Evolutionary conservation across 129 eudicot genomes (phyloP), one percentile per base, ranked within the genome.

Genomic region (Flaveria robusta): DNA sequence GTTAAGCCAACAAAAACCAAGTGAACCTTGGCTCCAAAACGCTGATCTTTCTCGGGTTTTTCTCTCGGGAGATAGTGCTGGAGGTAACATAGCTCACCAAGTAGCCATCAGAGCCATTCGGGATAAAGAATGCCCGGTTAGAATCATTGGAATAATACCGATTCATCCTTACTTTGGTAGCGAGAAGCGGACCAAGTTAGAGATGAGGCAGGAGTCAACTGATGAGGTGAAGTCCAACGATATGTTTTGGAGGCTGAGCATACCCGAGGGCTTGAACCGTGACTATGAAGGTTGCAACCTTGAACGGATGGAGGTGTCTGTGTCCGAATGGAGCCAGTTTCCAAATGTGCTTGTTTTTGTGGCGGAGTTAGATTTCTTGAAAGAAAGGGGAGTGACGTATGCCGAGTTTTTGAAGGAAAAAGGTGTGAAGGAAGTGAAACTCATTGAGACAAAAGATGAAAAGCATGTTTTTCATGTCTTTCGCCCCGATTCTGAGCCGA

Each of bases 111-210:
- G 65, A 55, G 88, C 84, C 0, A 78, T 81, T 12, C 56, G 72
- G 15, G 76, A 70, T 59, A 63, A 76, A 31, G 63, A 45, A 54
- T 76, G 72, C 46, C 72, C 50, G 4, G 66, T 88, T 34, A 27
- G 18, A 68, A 76, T 88, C 12, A 66, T 71, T 31, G 97, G 98
- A 70, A 24, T 90, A 18, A 9, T 88, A 12, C 82, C 87, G 2
- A 91, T 88, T 2, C 98, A 93, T 68, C 97, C 96, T n/a, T 90
- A 75, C 67, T 93, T 90, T n/a, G 98, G 98, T 19, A 88, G 96
- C 52, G 86, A 90, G 55, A 76, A 72, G 55, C 74, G 91, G 77
- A 89, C 96, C 1, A 66, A 76, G 37, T 62, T 82, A 27, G 97
- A 82, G 81, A 77, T 50, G 82, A 80, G 34, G 14, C 80, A 79